These are phyloP conservation scores for Phytopythium mirpurense DNA, from an alignment of 352 stramenopile species.

Conservation along the genomic window DNA sequence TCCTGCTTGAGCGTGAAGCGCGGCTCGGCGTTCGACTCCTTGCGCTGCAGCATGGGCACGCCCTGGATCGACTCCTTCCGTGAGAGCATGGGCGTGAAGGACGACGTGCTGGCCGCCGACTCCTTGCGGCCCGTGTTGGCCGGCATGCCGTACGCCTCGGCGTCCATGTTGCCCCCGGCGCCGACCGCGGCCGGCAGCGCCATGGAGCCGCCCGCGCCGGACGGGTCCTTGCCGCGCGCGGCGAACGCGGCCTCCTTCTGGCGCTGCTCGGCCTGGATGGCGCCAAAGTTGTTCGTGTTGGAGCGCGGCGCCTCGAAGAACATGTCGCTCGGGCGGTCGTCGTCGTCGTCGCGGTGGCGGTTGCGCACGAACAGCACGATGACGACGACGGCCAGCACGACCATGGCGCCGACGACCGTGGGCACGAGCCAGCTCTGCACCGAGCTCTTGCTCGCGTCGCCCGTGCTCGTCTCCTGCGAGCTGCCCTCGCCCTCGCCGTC, in stretches of 20 bases:
- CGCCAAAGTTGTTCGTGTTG: constrained; percentile 39
- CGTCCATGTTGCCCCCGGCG: constrained; percentile 14
- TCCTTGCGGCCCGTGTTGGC: constrained; percentile 25
- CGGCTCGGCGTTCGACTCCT: constrained; percentile 31
- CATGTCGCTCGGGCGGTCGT: constrained; percentile 50
- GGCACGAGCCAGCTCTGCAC: constrained; percentile 50
- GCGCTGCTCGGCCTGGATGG: constrained; percentile 5
- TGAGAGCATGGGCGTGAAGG: constrained; percentile 17
- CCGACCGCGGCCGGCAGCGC: constrained; percentile 7
- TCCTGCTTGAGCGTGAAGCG: constrained; percentile 37
- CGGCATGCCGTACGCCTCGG: constrained; percentile 18
- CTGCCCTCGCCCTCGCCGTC: constrained; percentile 10
- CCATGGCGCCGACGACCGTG: constrained; percentile 45
- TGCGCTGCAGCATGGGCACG: constrained; percentile 17
- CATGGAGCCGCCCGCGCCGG: not conserved
- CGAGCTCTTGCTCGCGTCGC: constrained; percentile 12
- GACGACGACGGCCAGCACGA: constrained; percentile 46
- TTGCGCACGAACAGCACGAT: constrained; percentile 58
- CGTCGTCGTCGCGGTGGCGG: constrained; percentile 35
- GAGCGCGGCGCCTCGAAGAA: constrained; percentile 59
- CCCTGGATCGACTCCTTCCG: constrained; percentile 30
- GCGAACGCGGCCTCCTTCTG: constrained; percentile 7
- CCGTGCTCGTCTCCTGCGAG: constrained; percentile 15
- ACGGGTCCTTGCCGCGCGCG: constrained; percentile 7
- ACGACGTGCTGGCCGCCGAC: constrained; percentile 13